phyloP scores from a whole-genome alignment of 495 filamentous ascomycete species.

The Xylaria castorea region DNA sequence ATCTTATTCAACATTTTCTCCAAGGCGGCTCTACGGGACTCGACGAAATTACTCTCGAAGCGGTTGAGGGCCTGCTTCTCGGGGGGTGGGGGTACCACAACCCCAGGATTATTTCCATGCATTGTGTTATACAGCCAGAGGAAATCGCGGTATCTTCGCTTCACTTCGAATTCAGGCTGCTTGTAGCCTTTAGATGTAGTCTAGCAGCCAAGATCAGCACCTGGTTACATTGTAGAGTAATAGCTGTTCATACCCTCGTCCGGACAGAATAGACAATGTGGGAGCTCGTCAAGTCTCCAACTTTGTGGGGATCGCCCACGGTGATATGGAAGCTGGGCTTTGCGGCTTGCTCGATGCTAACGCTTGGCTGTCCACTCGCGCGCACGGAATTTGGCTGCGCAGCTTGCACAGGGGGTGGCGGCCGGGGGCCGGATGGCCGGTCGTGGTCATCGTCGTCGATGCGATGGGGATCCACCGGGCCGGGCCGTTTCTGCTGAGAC shows the following conservation, averaged over 20 bases:
- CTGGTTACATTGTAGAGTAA: background rate
- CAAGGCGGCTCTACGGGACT: constrained; percentile 84
- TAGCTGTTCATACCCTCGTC: constrained; percentile 72
- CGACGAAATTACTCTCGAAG: constrained; percentile 97
- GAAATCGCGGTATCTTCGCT: constrained; percentile 93
- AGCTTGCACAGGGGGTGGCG: constrained; percentile 77
- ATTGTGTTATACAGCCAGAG: constrained; percentile 95
- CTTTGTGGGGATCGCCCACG: constrained; percentile 96
- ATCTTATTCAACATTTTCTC: constrained; percentile 98
- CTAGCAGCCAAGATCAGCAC: constrained; percentile 47
- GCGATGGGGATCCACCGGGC: constrained; percentile 52
- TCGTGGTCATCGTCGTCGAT: constrained; percentile 62
- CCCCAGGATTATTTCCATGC: constrained; percentile 91
- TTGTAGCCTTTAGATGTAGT: constrained; percentile 96
- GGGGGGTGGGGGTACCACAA: constrained; percentile 93
- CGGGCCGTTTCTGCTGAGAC: constrained; percentile 58
- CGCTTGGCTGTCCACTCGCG: constrained; percentile 75
- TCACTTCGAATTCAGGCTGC: constrained; percentile 87
- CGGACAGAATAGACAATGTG: constrained; percentile 97
- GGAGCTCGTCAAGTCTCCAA: constrained; percentile 93
- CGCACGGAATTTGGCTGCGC: constrained; percentile 59
- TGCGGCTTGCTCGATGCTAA: constrained; percentile 87
- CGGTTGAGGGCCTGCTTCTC: constrained; percentile 98
- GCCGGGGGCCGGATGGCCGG: constrained; percentile 58
- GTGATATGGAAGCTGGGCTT: constrained; percentile 90